Conservation (phyloP, 108 stramenopile genomes). For the Skeletonema potamos region DNA sequence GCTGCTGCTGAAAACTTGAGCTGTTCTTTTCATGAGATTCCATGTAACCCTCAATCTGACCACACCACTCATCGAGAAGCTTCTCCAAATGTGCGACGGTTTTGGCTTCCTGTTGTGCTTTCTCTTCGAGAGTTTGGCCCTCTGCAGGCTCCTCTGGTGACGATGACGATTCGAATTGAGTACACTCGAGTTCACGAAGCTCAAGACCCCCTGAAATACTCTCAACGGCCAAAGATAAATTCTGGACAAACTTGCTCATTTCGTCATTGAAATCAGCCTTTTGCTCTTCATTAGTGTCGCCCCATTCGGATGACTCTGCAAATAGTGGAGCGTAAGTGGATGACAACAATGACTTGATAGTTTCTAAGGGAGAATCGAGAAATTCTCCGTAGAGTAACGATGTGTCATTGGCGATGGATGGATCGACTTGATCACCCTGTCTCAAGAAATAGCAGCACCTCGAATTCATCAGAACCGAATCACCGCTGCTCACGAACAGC, state of each 20-base stretch:
- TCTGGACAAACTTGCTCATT: conserved; percentile 60
- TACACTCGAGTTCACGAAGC: conserved; percentile 54
- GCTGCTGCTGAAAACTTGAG: background rate
- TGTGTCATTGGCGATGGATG: conserved; percentile 40
- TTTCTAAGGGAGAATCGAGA: conserved; percentile 58
- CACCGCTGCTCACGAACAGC: conserved; percentile 64
- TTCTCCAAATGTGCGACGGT: conserved; percentile 66
- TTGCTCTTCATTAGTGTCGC: conserved; percentile 69
- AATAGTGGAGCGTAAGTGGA: conserved; percentile 66
- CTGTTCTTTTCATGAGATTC: conserved; percentile 38
- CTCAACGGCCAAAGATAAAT: conserved; percentile 70
- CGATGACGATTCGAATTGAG: conserved; percentile 30
- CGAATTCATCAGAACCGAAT: conserved; percentile 40
- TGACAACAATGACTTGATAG: conserved; percentile 67
- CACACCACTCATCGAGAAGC: conserved; percentile 87
- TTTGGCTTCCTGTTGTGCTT: conserved; percentile 47
- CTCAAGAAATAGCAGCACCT: conserved; percentile 60
- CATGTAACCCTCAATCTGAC: conserved; percentile 79
- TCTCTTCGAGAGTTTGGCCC: conserved; percentile 33
- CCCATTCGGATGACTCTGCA: conserved; percentile 72
- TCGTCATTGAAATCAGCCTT: conserved; percentile 69
- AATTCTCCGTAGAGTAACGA: conserved; percentile 85
- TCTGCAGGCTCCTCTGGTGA: conserved; percentile 13
- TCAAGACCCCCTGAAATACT: conserved; percentile 73
- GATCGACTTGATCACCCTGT: conserved; percentile 23